Conservation (phyloP, 202 grass and related monocot species). For the Cymbopogon flexuosus region DNA sequence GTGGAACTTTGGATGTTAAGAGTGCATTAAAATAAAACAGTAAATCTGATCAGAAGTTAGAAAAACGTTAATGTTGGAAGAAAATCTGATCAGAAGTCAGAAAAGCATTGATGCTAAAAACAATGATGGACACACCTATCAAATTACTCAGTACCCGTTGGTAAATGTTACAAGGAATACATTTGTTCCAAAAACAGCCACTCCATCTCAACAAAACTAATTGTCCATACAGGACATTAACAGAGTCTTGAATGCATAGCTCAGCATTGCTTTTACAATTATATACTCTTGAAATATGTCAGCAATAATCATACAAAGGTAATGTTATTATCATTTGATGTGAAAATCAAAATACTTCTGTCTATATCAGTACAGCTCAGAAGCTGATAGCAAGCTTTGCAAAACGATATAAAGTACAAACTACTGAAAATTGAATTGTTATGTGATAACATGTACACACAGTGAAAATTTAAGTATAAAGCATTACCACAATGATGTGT, state of each 20-base stretch:
- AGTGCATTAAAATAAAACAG: neutral
- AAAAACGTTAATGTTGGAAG: neutral
- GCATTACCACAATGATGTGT: conserved; percentile 91
- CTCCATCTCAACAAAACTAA: neutral
- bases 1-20: neutral
- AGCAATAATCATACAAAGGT: neutral
- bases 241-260: neutral
- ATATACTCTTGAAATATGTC: neutral
- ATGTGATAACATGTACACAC: neutral
- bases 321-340: neutral
- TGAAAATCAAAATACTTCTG: neutral
- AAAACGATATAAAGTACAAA: neutral
- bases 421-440: neutral
- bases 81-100: neutral
- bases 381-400: neutral
- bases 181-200: conserved; percentile 12
- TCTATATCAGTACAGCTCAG: neutral
- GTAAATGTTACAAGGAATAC: neutral
- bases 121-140: neutral
- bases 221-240: neutral
- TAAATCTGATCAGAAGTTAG: neutral
- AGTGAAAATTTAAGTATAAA: conserved; percentile 26
- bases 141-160: neutral
- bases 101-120: conserved; percentile 7
- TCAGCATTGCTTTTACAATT: neutral